Percentiles rank a stretch among this genome's conserved stretches.
Conservation (phyloP, 225 moss, liverwort and hornwort species). For the Marchantia paleacea region DNA sequence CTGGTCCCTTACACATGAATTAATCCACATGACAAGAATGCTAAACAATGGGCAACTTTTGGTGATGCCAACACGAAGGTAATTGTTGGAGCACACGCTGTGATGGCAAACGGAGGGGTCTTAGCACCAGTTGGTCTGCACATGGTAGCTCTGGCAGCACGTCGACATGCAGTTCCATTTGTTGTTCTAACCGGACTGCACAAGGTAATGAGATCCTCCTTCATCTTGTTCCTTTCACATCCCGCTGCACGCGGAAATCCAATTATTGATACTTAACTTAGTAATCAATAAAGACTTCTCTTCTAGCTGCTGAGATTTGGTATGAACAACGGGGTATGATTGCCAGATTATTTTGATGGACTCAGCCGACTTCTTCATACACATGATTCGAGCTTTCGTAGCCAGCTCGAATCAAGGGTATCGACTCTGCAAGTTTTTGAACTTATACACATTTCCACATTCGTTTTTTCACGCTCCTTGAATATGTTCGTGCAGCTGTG, state of each 20-base stretch:
- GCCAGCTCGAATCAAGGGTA: neutral
- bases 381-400: neutral
- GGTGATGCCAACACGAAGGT: constrained; percentile 36
- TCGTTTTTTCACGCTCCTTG: neutral
- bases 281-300: neutral
- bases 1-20: neutral
- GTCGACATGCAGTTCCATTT: constrained; percentile 94
- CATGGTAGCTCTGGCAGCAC: constrained; percentile 94
- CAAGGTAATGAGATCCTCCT: constrained; percentile 52
- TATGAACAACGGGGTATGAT: no score
- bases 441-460: neutral
- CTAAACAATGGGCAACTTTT: neutral
- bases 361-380: neutral
- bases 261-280: neutral
- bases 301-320: neutral
- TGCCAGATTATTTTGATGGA: no score
- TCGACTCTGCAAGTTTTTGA: neutral
- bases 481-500: constrained; percentile 56
- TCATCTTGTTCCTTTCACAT: neutral
- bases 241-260: neutral
- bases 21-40: neutral
- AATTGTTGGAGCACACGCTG: constrained; percentile 95
- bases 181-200: constrained; percentile 97
- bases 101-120: constrained; percentile 99
- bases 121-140: constrained; percentile 95